Evolutionary conservation across 163 green algal species (phyloP), one percentile per base, ranked within the genome.

Genomic region (Scenedesmus sp.): DNA sequence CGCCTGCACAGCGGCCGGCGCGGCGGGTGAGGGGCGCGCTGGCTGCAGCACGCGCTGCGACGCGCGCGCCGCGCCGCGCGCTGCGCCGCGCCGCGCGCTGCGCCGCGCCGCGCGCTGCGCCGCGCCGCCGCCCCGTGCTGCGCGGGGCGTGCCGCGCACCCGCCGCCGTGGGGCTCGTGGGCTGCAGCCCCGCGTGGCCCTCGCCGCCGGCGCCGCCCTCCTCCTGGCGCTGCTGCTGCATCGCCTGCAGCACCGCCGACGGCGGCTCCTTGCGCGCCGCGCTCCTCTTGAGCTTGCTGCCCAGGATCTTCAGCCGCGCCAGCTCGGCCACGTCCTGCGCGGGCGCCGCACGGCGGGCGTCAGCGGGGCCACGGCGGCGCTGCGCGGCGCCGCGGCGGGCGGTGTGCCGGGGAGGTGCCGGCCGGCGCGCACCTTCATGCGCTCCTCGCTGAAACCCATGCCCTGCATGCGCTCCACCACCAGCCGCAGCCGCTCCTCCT

Each of bases 301-400:
- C 86, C 29, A 91, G 72, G 65, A 91, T 87, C 78, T 86, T 87
- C 48, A 91, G 62, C 31, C 77, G 75, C 54, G 80, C 81, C 56
- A 91, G 81, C 64, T 76, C 75, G 67, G 74, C 74, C 2, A 81
- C 62, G 42, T 81, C 64, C 75, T 76, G 75, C 31, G 17, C 4
- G 51, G 34, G 54, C 29, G 54, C 1, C 7, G 10, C 39, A 10
- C 39, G n/a, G n/a, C n/a, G n/a, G n/a, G n/a, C n/a, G n/a, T n/a
- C n/a, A n/a, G n/a, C n/a, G n/a, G n/a, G n/a, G n/a, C n/a, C n/a
- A n/a, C n/a, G n/a, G n/a, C n/a, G n/a, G n/a, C n/a, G n/a, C n/a
- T n/a, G n/a, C n/a, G n/a, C n/a, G n/a, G n/a, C n/a, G n/a, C n/a
- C n/a, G n/a, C n/a, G n/a, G n/a, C n/a, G n/a, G n/a, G n/a, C n/a